phyloP scores from a whole-genome alignment of 2,329 filamentous ascomycete species.

The Conoideocrella luteorostrata region DNA sequence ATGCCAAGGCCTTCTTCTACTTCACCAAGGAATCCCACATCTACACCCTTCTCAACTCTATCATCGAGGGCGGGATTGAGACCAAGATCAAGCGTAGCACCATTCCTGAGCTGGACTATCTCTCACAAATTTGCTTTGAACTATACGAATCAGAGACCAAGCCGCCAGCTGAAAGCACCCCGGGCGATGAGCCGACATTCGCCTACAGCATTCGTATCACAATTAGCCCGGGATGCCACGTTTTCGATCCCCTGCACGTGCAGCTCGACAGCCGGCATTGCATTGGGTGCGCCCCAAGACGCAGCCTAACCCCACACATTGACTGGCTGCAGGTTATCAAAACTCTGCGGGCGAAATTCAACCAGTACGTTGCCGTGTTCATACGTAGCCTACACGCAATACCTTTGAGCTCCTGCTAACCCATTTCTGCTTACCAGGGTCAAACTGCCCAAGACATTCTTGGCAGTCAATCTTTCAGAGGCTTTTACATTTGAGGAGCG shows the following conservation, averaged over 20 bases:
- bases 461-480: conserved; percentile 58
- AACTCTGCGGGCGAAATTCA: conserved; percentile 88
- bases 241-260: conserved; percentile 92
- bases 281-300: conserved; percentile 86
- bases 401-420: conserved; percentile 16
- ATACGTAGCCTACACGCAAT: too few species aligned
- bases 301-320: conserved; percentile 82
- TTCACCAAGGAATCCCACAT: conserved; percentile 99
- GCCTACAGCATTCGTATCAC: conserved; percentile 96
- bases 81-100: conserved; percentile 94
- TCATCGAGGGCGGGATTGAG: conserved; percentile 91
- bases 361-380: conserved; percentile 58
- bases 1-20: conserved; percentile 95
- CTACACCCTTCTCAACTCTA: conserved; percentile 95
- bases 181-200: conserved; percentile 61
- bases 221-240: conserved; percentile 91
- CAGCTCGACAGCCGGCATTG: conserved; percentile 94
- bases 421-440: conserved; percentile 36
- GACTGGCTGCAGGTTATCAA: conserved; percentile 98
- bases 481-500: conserved; percentile 54
- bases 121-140: conserved; percentile 97
- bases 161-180: conserved; percentile 30
- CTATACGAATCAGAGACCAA: conserved; percentile 90
- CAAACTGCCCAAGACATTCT: conserved; percentile 59
- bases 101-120: conserved; percentile 94